Percentiles rank a stretch among this genome's conserved stretches.
Evolutionary conservation across 2,329 filamentous ascomycete species (phyloP).

Genomic region (Calonectria ilicicola): DNA sequence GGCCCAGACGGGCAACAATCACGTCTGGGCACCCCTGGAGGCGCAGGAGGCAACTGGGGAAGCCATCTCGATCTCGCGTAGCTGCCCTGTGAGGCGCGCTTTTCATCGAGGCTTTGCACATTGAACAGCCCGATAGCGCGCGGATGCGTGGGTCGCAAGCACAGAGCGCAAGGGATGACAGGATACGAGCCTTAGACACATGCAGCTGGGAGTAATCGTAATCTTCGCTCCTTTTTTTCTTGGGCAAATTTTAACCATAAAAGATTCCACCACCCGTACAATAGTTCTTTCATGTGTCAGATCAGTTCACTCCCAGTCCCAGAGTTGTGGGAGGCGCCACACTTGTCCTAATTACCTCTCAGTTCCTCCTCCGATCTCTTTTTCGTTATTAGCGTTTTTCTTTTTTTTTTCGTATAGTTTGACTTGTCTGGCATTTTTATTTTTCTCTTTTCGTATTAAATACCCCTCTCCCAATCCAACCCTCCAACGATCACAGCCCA

Average conservation of each 20-base stretch:
- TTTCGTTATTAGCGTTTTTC: neutral
- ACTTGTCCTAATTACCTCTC: neutral
- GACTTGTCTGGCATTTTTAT: neutral
- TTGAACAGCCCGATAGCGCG: neutral
- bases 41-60: slow-evolving; percentile 9
- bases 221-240: neutral
- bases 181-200: neutral
- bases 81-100: neutral
- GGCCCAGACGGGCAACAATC: neutral
- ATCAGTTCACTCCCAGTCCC: neutral
- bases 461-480: neutral
- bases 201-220: neutral
- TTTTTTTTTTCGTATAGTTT: neutral
- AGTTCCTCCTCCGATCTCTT: neutral
- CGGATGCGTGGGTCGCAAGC: neutral
- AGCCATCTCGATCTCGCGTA: neutral
- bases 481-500: neutral
- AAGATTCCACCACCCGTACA: neutral
- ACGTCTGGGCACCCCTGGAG: slow-evolving; percentile 8
- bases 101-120: neutral
- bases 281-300: no score
- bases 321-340: neutral
- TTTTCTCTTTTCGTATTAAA: neutral
- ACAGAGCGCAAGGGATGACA: neutral
- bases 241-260: neutral